phyloP scores from a whole-genome alignment of 257 asterid genomes.

The Verbascum thapsus region DNA sequence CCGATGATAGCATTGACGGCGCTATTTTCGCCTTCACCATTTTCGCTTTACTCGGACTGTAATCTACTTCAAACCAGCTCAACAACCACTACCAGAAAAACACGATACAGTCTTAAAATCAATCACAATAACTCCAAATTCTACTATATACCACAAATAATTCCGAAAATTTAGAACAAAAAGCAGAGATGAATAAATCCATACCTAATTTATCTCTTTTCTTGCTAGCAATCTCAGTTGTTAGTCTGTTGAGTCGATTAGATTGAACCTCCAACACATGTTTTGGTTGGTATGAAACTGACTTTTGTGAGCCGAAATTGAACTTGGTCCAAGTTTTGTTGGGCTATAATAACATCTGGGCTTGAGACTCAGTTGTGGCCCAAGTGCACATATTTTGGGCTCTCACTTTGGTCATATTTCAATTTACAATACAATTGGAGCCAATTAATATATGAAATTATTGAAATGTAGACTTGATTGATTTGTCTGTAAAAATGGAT shows the following conservation, averaged over 20 bases:
- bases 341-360: neutral
- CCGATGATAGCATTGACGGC: constrained; percentile 94
- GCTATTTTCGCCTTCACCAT: constrained; percentile 72
- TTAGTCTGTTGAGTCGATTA: neutral
- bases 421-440: too few species aligned
- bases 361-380: too few species aligned
- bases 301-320: neutral
- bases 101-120: neutral
- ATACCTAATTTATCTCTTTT: neutral
- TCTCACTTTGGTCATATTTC: too few species aligned
- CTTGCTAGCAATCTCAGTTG: neutral
- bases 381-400: too few species aligned
- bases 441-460: too few species aligned
- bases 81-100: neutral
- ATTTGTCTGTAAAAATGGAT: too few species aligned
- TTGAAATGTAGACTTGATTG: too few species aligned
- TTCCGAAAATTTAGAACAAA: neutral
- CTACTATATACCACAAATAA: neutral
- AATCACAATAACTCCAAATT: neutral
- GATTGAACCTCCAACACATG: neutral
- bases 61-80: constrained; percentile 9
- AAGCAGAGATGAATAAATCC: too few species aligned
- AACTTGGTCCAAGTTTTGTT: neutral
- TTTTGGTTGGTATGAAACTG: neutral
- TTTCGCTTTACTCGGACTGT: neutral